Conservation (phyloP, 2,329 filamentous ascomycete species). For the Trichoderma sp. region DNA sequence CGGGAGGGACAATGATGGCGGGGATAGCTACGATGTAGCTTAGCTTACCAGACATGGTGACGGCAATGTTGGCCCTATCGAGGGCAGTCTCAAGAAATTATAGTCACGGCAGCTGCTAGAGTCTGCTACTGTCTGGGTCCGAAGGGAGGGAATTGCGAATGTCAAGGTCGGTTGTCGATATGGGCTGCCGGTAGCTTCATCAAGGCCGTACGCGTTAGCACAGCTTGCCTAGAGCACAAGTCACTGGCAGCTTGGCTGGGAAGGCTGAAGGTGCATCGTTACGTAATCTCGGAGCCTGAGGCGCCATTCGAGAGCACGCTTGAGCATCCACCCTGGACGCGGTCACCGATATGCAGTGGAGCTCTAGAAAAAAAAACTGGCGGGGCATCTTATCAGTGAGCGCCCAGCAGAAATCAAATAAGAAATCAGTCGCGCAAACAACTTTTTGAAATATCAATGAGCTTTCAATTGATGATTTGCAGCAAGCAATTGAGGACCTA, state of each 20-base stretch:
- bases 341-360: constrained; percentile 24
- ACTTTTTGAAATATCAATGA: constrained; percentile 20
- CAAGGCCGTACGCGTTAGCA: constrained; percentile 49
- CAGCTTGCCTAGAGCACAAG: constrained; percentile 52
- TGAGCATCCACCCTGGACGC: not conserved
- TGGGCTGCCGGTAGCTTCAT: constrained; percentile 32
- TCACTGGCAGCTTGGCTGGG: constrained; percentile 33
- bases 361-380: constrained; percentile 24
- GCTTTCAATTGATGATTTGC: constrained; percentile 10
- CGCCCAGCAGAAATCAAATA: constrained; percentile 20
- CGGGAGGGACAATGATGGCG: constrained; percentile 28
- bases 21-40: constrained; percentile 30
- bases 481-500: constrained; percentile 19
- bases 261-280: constrained; percentile 43
- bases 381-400: constrained; percentile 24
- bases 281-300: constrained; percentile 39
- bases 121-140: not conserved
- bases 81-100: constrained; percentile 22
- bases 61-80: constrained; percentile 33
- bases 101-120: constrained; percentile 12
- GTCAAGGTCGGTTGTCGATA: not conserved
- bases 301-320: constrained; percentile 29
- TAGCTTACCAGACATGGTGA: constrained; percentile 58
- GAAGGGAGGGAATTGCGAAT: constrained; percentile 24
- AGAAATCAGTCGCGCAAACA: constrained; percentile 18